Evolutionary conservation across 768 basidiomycete genomes (phyloP), one percentile per base, ranked within the genome.

Genomic region (Mycena maculata): DNA sequence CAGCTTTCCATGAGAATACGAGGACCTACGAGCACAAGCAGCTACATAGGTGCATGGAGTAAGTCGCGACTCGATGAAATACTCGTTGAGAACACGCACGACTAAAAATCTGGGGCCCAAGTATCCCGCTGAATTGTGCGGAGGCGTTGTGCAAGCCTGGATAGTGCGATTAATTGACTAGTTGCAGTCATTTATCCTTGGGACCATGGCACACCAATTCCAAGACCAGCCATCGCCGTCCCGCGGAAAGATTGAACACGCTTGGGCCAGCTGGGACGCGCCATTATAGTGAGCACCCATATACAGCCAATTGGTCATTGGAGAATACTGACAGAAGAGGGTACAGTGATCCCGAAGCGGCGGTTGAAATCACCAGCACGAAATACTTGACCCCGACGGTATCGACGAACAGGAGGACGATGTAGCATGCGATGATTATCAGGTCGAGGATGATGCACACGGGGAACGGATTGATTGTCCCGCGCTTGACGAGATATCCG

Each of bases 81-180:
- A 27, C n/a, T n/a, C n/a, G 8, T 16, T 18, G 22, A 36, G 3
- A 30, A 41, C 12, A 69, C 60, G 47, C 30, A 73, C 67, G 63
- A 54, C 59, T 62, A 44, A 70, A 74, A 10, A 74, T 44, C 41
- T 74, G 73, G n/a, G 73, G 73, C 3, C 73, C 71, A 13, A 74
- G 50, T 47, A 74, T 72, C 10, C 73, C 73, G 22, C 42, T 56
- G 38, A 72, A 72, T 45, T 72, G 73, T 18, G 71, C 69, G 0
- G 67, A 62, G 4, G 73, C 73, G 28, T 74, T 74, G 33, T 69
- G 67, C 25, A 71, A 25, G n/a, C 63, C 63, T 65, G 7, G 39
- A 42, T n/a, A 18, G 41, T 6, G 22, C 11, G 36, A 20, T 49
- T 31, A 20, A 31, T 41, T 20, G 20, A 22, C 38, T 0, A 30